Percentiles rank a stretch among this genome's conserved stretches.
Evolutionary conservation across 1,139 yeast genomes (phyloP).

Genomic region (Suhomyces yuchorum): DNA sequence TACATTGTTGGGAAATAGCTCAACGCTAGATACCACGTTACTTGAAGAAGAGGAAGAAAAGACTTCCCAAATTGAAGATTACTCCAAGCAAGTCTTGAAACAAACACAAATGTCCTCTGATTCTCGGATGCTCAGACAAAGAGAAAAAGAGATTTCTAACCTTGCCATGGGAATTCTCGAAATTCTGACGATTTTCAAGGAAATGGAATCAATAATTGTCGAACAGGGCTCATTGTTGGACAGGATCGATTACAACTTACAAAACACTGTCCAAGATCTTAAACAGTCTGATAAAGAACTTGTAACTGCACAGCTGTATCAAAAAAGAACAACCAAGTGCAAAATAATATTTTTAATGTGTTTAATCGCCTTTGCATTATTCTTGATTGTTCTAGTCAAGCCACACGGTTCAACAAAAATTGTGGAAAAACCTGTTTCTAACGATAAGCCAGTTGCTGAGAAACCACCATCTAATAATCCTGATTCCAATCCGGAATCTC

Average conservation of each 20-base stretch:
- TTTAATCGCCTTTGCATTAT: slow-evolving; percentile 69
- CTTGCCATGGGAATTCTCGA: slow-evolving; percentile 94
- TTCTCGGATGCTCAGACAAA: slow-evolving; percentile 57
- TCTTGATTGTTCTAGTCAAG: slow-evolving; percentile 69
- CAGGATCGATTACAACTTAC: slow-evolving; percentile 87
- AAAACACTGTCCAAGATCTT: slow-evolving; percentile 74
- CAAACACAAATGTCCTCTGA: slow-evolving; percentile 45
- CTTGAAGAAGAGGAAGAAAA: slow-evolving; percentile 46
- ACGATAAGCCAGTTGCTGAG: slow-evolving; percentile 12
- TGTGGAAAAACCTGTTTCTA: slow-evolving; percentile 24
- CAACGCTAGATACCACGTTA: slow-evolving; percentile 21
- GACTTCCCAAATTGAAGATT: slow-evolving; percentile 26
- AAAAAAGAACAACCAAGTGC: slow-evolving; percentile 87
- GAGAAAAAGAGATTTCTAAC: slow-evolving; percentile 87
- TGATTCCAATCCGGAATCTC: not conserved
- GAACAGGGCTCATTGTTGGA: slow-evolving; percentile 95
- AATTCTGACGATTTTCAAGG: slow-evolving; percentile 89
- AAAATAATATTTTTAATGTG: slow-evolving; percentile 75
- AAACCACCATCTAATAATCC: not conserved
- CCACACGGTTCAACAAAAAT: slow-evolving; percentile 46
- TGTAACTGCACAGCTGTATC: slow-evolving; percentile 74
- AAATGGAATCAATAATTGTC: slow-evolving; percentile 86
- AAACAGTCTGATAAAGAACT: slow-evolving; percentile 79
- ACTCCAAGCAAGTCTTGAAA: slow-evolving; percentile 44
- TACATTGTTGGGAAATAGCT: slow-evolving; percentile 20